Evolutionary conservation across 805 yeast species (phyloP).

Genomic region (Metschnikowia similis): DNA sequence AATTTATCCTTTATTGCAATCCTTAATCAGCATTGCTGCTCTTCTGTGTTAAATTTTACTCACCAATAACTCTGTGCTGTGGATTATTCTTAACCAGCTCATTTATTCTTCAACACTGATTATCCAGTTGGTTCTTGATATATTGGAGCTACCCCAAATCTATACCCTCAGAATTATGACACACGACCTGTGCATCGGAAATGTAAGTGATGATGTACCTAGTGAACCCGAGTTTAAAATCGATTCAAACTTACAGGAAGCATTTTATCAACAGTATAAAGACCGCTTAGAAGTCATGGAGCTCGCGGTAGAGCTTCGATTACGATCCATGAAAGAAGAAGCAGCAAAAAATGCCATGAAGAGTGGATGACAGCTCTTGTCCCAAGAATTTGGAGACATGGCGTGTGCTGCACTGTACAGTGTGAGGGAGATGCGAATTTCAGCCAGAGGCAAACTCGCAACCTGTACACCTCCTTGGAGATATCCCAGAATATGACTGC

Average conservation of each 20-base stretch:
- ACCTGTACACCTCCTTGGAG: neutral
- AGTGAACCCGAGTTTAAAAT: neutral
- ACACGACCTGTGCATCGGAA: neutral
- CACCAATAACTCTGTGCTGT: too few species aligned
- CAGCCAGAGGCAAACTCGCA: neutral
- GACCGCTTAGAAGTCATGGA: neutral
- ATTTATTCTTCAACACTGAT: too few species aligned
- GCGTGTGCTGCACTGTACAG: neutral
- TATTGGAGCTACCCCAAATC: too few species aligned
- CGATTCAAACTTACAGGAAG: neutral
- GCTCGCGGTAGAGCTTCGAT: neutral
- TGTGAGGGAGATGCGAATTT: neutral
- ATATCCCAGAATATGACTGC: slow-evolving; percentile 2
- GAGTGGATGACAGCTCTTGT: neutral
- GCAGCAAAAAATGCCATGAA: neutral
- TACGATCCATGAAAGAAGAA: neutral
- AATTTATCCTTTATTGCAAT: too few species aligned
- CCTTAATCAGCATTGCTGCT: too few species aligned
- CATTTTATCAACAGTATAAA: neutral
- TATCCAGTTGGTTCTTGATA: too few species aligned
- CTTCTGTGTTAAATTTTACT: too few species aligned
- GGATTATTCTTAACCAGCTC: too few species aligned
- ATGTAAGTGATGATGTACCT: neutral
- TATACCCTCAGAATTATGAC: neutral
- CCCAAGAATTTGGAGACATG: neutral